These are phyloP conservation scores for Solanum lycopersicoides DNA, from an alignment of 257 asterid genomes.

Conservation along the genomic window DNA sequence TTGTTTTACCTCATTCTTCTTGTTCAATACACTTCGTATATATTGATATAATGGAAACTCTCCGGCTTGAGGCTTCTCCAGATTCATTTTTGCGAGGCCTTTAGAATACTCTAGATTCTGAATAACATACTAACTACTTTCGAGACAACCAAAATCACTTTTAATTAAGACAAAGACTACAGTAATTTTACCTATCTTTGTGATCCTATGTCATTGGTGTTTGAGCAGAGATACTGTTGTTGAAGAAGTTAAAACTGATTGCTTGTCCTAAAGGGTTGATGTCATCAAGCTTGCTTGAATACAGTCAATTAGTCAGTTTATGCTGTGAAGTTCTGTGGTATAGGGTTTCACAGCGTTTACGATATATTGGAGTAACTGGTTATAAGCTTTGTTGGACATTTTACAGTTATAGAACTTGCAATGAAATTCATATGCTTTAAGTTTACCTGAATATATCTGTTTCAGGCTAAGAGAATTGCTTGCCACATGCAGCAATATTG, in stretches of 20 bases:
- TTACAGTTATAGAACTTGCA: background rate
- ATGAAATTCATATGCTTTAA: background rate
- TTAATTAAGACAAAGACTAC: background rate
- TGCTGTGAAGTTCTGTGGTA: background rate
- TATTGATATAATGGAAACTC: background rate
- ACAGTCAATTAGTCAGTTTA: background rate
- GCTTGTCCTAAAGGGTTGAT: background rate
- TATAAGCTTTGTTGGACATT: background rate
- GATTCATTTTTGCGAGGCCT: background rate
- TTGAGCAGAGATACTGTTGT: background rate
- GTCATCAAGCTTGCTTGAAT: background rate
- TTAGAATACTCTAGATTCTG: background rate
- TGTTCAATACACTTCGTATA: background rate
- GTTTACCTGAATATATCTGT: background rate
- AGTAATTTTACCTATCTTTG: background rate
- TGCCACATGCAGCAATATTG: background rate
- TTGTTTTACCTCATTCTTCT: background rate
- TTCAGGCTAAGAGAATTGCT: background rate
- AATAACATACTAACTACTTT: background rate
- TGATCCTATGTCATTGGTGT: background rate
- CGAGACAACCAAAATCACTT: background rate
- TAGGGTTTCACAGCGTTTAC: background rate
- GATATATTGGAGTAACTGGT: background rate
- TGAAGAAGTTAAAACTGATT: background rate
- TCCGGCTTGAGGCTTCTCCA: background rate